Conservation (phyloP, 1,284 basidiomycete species). For the Ceratobasidium sp. region DNA sequence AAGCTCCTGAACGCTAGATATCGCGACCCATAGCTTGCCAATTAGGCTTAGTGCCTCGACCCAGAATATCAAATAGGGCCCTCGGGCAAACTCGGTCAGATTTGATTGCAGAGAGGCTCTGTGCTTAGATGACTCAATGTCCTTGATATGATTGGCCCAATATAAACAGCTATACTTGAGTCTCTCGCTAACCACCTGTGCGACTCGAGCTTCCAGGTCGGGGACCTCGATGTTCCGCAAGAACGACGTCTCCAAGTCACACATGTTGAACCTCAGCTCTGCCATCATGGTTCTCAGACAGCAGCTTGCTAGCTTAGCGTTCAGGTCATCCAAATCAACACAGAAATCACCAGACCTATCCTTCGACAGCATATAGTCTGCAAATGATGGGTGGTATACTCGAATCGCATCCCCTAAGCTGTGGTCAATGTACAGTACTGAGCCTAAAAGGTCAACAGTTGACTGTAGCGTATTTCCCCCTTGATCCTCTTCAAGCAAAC, state of each 20-base stretch:
- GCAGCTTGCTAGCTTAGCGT: too few species aligned
- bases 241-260: constrained; percentile 13
- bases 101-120: too few species aligned
- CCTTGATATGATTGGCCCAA: constrained; percentile 2
- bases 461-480: neutral
- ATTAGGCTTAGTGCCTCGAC: too few species aligned
- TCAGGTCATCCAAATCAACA: too few species aligned
- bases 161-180: constrained; percentile 1
- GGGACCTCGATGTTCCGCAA: neutral
- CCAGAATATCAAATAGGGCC: constrained; percentile 7
- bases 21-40: too few species aligned
- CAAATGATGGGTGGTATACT: neutral
- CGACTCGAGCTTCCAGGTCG: neutral
- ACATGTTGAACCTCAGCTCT: constrained; percentile 19
- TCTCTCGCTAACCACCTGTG: neutral
- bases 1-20: too few species aligned
- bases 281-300: too few species aligned
- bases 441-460: neutral
- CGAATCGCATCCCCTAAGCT: neutral
- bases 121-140: neutral
- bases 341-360: too few species aligned
- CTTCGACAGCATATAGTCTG: neutral
- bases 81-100: neutral
- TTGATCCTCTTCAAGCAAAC: neutral
- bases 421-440: neutral